Percentiles rank a stretch among this genome's conserved stretches.
Conservation (phyloP, 1,284 basidiomycete species). For the Volvariella volvacea region DNA sequence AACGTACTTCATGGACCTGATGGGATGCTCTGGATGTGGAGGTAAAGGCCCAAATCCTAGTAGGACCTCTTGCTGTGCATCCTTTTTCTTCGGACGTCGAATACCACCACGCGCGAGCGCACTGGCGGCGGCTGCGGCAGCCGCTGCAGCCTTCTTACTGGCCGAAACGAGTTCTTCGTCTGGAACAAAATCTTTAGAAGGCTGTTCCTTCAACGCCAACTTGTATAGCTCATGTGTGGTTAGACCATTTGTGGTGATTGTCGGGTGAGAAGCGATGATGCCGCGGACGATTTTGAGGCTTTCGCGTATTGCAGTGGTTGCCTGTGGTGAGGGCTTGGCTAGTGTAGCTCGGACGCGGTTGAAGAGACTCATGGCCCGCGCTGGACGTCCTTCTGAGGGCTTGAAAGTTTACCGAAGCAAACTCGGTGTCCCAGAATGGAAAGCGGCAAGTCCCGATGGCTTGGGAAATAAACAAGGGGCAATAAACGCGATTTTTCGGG, state of each 20-base stretch:
- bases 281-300: slow-evolving; percentile 29
- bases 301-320: slow-evolving; percentile 17
- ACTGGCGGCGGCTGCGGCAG: slow-evolving; percentile 7
- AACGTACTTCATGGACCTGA: slow-evolving; percentile 46
- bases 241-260: slow-evolving; percentile 20
- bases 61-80: too few relatives aligned
- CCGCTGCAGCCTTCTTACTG: slow-evolving; percentile 9
- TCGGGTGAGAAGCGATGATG: slow-evolving; percentile 22
- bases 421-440: too few relatives aligned
- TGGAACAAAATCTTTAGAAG: slow-evolving; percentile 17
- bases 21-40: slow-evolving; percentile 34
- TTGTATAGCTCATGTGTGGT: slow-evolving; percentile 38
- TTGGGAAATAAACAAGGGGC: too few relatives aligned
- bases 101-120: neutral
- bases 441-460: too few relatives aligned
- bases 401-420: too few relatives aligned
- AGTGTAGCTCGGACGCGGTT: neutral
- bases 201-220: slow-evolving; percentile 26
- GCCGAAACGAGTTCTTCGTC: slow-evolving; percentile 7
- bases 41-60: slow-evolving; percentile 13
- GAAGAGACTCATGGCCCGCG: neutral
- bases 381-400: too few relatives aligned
- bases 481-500: too few relatives aligned
- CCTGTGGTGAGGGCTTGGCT: neutral
- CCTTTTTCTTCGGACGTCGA: neutral